These are phyloP conservation scores for Phaeotremella fagi DNA, from an alignment of 768 basidiomycete species.

Conservation along the genomic window DNA sequence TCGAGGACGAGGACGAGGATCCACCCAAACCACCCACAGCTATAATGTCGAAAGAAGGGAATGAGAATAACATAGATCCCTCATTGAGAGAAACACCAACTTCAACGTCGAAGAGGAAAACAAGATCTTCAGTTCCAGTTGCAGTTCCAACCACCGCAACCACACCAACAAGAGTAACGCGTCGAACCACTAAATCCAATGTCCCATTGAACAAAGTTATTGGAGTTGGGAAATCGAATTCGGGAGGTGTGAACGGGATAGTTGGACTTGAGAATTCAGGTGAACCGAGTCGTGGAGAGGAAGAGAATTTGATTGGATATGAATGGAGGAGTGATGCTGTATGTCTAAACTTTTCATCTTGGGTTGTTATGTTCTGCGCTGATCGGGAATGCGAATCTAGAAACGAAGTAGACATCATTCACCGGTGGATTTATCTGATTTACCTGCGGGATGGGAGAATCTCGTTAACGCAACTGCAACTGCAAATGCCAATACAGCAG, in stretches of 20 bases:
- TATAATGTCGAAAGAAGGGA: too few species aligned
- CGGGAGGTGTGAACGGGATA: neutral
- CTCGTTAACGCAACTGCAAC: too few species aligned
- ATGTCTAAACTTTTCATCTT: neutral
- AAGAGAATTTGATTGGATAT: constrained; percentile 34
- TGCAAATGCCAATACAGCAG: too few species aligned
- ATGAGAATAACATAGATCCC: too few species aligned
- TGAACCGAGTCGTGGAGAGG: constrained; percentile 34
- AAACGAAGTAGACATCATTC: constrained; percentile 1
- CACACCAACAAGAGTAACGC: constrained; percentile 4
- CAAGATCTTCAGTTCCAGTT: neutral
- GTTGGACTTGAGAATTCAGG: neutral
- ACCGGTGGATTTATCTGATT: too few species aligned
- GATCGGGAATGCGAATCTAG: neutral
- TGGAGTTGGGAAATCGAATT: too few species aligned
- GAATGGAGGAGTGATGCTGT: constrained; percentile 6
- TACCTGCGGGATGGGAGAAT: too few species aligned
- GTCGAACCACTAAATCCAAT: neutral
- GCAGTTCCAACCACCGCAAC: neutral
- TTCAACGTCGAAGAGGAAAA: neutral
- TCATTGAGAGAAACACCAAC: neutral
- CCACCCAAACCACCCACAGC: too few species aligned
- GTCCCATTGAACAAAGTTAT: too few species aligned
- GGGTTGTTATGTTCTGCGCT: neutral
- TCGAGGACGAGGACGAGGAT: too few species aligned